Evolutionary conservation across 148 eudicot species (phyloP).

Genomic region (Fagopyrum tataricum): DNA sequence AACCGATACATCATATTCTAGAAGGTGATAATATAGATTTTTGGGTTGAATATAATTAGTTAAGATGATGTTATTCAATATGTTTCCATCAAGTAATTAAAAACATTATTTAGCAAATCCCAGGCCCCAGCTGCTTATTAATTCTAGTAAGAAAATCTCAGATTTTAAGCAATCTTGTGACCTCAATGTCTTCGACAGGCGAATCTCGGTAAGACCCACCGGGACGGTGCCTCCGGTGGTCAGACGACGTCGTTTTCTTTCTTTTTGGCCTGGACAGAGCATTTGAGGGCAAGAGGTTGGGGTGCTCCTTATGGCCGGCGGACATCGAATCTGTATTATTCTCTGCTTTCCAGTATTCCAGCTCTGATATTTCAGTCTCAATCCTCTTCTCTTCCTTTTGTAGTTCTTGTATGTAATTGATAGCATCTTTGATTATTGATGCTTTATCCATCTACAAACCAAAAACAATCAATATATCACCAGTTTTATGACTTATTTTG

Average conservation of each 20-base stretch:
- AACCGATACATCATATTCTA: neutral
- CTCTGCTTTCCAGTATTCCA: constrained; percentile 30
- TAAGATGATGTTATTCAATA: constrained; percentile 13
- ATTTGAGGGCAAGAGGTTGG: constrained; percentile 3
- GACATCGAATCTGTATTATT: constrained; percentile 14
- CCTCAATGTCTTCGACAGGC: constrained; percentile 61
- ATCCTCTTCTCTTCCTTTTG: constrained; percentile 56
- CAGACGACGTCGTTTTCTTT: constrained; percentile 23
- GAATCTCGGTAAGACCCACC: constrained; percentile 19
- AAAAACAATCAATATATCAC: too few species aligned
- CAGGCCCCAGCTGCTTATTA: constrained; percentile 1
- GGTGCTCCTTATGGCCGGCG: constrained; percentile 24
- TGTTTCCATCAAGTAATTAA: constrained; percentile 2
- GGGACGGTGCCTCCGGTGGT: constrained; percentile 23
- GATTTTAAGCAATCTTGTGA: neutral
- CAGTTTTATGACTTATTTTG: neutral
- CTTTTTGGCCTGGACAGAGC: constrained; percentile 30
- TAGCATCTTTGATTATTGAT: constrained; percentile 78
- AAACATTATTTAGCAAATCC: neutral
- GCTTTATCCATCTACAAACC: constrained; percentile 78
- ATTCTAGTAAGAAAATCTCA: neutral
- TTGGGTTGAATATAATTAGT: neutral
- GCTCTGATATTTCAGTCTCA: constrained; percentile 39
- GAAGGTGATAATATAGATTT: neutral
- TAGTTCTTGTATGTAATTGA: constrained; percentile 56